These are phyloP conservation scores for Colletotrichum tropicicola DNA, from an alignment of 2,329 filamentous ascomycete species.

Conservation along the genomic window DNA sequence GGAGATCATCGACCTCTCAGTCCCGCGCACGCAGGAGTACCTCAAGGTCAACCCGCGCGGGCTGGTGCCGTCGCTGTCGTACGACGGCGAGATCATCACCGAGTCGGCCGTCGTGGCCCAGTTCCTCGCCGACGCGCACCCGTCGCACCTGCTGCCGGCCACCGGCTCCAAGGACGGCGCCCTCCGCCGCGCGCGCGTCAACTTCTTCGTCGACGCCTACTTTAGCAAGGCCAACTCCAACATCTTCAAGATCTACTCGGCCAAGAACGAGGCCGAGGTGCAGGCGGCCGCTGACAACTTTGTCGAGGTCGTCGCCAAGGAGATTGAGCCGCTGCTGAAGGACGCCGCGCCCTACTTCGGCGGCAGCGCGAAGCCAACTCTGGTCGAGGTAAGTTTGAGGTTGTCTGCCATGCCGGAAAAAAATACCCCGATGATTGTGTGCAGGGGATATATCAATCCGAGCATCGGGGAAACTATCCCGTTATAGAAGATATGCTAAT, in stretches of 20 bases:
- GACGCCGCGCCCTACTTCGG: conserved; percentile 70
- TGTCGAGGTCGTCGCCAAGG: conserved; percentile 68
- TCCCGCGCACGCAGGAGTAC: conserved; percentile 77
- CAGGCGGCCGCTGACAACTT: conserved; percentile 57
- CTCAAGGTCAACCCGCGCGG: conserved; percentile 82
- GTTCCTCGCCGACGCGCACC: conserved; percentile 75
- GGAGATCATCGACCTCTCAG: conserved; percentile 75
- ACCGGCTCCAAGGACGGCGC: conserved; percentile 62
- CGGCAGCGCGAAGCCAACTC: conserved; percentile 70
- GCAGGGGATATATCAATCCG: no score
- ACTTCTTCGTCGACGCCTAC: conserved; percentile 79
- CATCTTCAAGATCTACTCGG: conserved; percentile 56
- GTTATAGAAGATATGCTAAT: background rate
- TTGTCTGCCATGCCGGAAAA: no score
- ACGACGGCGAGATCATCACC: conserved; percentile 73
- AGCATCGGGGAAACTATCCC: no score
- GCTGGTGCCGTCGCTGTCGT: conserved; percentile 76
- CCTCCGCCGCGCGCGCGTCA: conserved; percentile 70
- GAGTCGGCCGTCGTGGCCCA: conserved; percentile 79
- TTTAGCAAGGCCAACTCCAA: conserved; percentile 65
- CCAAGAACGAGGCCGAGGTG: conserved; percentile 59
- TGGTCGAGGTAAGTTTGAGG: conserved; percentile 76
- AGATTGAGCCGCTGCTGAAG: conserved; percentile 76
- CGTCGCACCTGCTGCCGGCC: conserved; percentile 71
- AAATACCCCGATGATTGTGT: no score